Base-by-base conservation (phyloP, 1,284 basidiomycete genomes). In the Mycosarcoma mackinlayi region DNA sequence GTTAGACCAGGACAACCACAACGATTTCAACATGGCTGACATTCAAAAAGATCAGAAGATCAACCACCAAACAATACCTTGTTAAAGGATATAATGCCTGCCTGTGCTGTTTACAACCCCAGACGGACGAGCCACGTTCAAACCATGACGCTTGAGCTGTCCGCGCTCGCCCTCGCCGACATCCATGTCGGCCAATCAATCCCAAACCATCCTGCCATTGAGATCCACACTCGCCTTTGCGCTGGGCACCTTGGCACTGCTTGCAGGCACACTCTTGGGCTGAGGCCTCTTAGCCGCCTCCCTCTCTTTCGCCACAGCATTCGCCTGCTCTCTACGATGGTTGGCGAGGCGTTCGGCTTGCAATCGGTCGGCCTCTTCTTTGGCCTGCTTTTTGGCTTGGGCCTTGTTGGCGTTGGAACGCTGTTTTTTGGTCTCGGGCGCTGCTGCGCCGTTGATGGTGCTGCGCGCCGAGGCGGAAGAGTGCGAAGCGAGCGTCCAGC, bases 341-440 rank as follows among this genome's bases (percentile, higher is more conserved):
- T 52, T 42, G 21, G 77, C 77, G 11, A 80, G 53, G 5, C 73
- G 38, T 16, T 75, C 75, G 1, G 76, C 60, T 23, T 76, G 64
- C 16, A 76, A 34, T 19, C 65, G 39, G 13, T 78, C 78, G 0
- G 65, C 75, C 14, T 66, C 67, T 21, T 77, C 76, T 50, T 72
- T 78, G 8, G 71, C 71, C 1, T 56, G 55, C 33, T 76, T 77
- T 46, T 67, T 72, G 11, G 75, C 76, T n/a, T 62, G 60, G 3
- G 67, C 41, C 35, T 73, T 71, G 48, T 71, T 60, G 18, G 76
- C 77, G 49, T 80, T 80, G 33, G 66, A 64, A 3, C 78, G 58
- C 53, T 80, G 78, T 34, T 73, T 78, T 37, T 80, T 78, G 10
- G 72, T 74, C 39, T 63, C 67, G 7, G n/a, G n/a, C n/a, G 25